Evolutionary conservation across 2,329 filamentous ascomycete genomes (phyloP).

Genomic region (Epichloe baconii): DNA sequence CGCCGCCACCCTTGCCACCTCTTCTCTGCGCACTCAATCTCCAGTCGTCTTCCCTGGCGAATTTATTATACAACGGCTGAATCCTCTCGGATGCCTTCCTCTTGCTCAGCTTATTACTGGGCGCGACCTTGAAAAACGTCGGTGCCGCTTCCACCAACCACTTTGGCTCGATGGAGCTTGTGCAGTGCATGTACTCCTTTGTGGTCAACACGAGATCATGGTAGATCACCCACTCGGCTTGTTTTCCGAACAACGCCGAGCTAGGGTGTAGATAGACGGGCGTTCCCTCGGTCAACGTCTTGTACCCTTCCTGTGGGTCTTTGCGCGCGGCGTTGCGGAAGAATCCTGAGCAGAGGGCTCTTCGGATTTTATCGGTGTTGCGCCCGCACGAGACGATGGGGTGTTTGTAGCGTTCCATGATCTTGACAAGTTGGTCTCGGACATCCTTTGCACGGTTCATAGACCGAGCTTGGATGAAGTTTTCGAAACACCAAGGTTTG

Average conservation of each 20-base stretch:
- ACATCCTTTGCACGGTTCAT: conserved; percentile 89
- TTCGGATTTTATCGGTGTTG: conserved; percentile 74
- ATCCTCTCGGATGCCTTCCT: conserved; percentile 89
- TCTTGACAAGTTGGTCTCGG: conserved; percentile 78
- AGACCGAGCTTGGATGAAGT: conserved; percentile 85
- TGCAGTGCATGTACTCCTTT: conserved; percentile 97
- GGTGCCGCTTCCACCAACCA: conserved; percentile 93
- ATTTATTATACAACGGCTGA: conserved; percentile 88
- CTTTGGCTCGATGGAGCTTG: conserved; percentile 86
- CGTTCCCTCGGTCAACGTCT: conserved; percentile 89
- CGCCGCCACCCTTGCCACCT: conserved; percentile 70
- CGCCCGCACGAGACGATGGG: conserved; percentile 72
- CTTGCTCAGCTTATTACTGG: conserved; percentile 76
- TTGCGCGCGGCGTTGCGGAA: conserved; percentile 93
- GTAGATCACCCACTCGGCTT: conserved; percentile 93
- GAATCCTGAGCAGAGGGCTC: conserved; percentile 84
- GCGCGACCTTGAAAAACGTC: conserved; percentile 95
- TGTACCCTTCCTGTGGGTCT: conserved; percentile 93
- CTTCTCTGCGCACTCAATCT: conserved; percentile 76
- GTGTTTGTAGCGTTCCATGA: conserved; percentile 87
- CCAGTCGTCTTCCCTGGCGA: conserved; percentile 89
- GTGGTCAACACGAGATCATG: conserved; percentile 83
- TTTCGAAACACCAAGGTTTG: conserved; percentile 90
- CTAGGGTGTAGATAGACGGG: conserved; percentile 90
- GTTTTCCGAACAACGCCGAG: conserved; percentile 87